phyloP scores from a whole-genome alignment of 441 rosid species.

The Rhodomyrtus psidioides region DNA sequence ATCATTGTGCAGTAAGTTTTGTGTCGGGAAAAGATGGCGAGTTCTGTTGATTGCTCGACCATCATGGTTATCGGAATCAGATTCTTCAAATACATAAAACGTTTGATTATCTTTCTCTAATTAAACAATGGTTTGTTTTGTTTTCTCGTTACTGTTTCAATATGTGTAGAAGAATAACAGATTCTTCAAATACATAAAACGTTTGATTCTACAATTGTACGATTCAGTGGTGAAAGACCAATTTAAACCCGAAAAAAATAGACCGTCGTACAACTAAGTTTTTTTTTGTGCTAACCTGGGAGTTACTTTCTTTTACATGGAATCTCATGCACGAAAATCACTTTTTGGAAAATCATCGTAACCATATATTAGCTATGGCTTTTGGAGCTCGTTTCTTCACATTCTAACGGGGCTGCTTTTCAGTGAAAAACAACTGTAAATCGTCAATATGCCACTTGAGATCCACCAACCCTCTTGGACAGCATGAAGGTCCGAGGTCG shows the following conservation, averaged over 20 bases:
- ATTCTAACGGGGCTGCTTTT: not conserved
- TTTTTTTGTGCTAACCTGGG: not conserved
- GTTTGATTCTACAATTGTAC: not conserved
- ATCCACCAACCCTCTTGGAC: not conserved
- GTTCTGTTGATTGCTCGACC: not conserved
- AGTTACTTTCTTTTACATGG: not conserved
- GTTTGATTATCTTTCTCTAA: not conserved
- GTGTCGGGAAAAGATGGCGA: not conserved
- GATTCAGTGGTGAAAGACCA: not conserved
- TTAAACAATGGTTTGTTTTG: not conserved
- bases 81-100: too few relatives aligned
- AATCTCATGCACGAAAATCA: not conserved
- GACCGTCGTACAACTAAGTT: too few relatives aligned
- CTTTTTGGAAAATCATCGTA: not conserved
- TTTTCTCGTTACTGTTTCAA: not conserved
- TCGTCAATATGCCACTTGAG: not conserved
- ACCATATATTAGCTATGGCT: not conserved
- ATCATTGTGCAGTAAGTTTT: not conserved
- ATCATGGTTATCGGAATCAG: not conserved
- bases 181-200: not conserved
- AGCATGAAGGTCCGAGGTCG: slow-evolving; percentile 24
- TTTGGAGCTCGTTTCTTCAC: not conserved
- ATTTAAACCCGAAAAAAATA: not conserved
- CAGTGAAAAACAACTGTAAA: not conserved
- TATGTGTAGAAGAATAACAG: not conserved